A percentile compares a stretch with the other conserved stretches of the same genome.
These are phyloP conservation scores for Geotrichum aggregatum DNA, from an alignment of 1,139 yeast species.

Conservation along the genomic window DNA sequence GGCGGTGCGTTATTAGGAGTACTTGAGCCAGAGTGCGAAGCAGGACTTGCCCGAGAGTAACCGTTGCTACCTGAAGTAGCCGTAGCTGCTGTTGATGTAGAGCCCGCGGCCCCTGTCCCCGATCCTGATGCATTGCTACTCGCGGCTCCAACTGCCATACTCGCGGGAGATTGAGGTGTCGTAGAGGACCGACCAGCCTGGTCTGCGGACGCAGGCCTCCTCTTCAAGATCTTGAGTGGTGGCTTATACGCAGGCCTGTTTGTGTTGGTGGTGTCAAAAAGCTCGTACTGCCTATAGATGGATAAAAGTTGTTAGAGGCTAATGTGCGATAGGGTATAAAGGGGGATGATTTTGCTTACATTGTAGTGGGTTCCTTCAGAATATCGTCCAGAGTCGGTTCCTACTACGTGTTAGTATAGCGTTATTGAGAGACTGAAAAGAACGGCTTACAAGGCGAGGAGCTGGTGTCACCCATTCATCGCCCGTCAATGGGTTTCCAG, in stretches of 20 bases:
- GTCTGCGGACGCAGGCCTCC: slow-evolving; percentile 13
- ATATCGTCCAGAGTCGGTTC: slow-evolving; percentile 19
- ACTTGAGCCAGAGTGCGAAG: slow-evolving; percentile 6
- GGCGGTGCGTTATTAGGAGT: slow-evolving; percentile 14
- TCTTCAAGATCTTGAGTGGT: slow-evolving; percentile 18
- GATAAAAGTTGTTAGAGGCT: not conserved
- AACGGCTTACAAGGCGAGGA: not conserved
- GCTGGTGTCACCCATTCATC: slow-evolving; percentile 11
- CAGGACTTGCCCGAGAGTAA: not conserved
- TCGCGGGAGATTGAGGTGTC: slow-evolving; percentile 2
- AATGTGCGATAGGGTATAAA: not conserved
- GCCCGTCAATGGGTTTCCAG: slow-evolving; percentile 12
- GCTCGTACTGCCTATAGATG: slow-evolving; percentile 13
- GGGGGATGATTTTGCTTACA: slow-evolving; percentile 7
- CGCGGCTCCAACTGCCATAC: not conserved
- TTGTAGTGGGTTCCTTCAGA: slow-evolving; percentile 12
- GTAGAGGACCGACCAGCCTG: not conserved
- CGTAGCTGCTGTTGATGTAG: slow-evolving; percentile 1
- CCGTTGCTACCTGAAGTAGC: not conserved
- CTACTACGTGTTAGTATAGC: not conserved
- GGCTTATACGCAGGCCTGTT: slow-evolving; percentile 17
- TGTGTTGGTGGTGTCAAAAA: slow-evolving; percentile 17
- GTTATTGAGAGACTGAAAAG: not conserved
- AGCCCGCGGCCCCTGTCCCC: not conserved
- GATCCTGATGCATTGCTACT: not conserved